phyloP scores from a whole-genome alignment of 345 rosid genomes.

The Lepidium didymum region DNA sequence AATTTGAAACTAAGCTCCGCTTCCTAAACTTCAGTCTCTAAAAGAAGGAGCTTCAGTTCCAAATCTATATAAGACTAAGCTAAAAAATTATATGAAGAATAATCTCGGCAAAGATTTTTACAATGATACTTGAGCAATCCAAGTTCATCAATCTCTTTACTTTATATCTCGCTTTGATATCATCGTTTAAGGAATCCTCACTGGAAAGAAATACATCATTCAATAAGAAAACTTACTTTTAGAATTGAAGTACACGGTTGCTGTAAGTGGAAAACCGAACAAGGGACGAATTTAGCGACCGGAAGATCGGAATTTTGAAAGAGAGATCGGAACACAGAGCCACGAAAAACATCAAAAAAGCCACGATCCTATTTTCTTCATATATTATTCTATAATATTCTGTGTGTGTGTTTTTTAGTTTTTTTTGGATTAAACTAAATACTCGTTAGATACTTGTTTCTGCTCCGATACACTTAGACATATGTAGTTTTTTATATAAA shows the following conservation, averaged over 20 bases:
- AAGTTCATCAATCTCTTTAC: not conserved
- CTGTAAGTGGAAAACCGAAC: not conserved
- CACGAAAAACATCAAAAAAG: not conserved
- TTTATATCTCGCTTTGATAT: not conserved
- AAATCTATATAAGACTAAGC: not conserved
- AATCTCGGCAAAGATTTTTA: not conserved
- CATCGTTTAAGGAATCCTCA: not conserved
- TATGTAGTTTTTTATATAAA: no score
- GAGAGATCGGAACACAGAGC: conserved; percentile 12
- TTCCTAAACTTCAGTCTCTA: not conserved
- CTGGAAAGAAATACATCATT: not conserved
- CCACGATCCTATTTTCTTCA: conserved; percentile 10
- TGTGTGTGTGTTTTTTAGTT: no score
- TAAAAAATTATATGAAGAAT: not conserved
- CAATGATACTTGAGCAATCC: not conserved
- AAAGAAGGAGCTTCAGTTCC: not conserved
- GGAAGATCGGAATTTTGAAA: conserved; percentile 1
- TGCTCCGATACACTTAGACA: no score
- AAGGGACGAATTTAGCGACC: not conserved
- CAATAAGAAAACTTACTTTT: conserved; percentile 10
- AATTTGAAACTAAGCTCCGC: not conserved
- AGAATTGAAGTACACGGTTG: not conserved
- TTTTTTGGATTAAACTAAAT: no score
- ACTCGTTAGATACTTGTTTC: no score
- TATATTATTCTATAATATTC: not conserved